These are phyloP conservation scores for Apiospora phragmitis DNA, from an alignment of 2,329 filamentous ascomycete genomes.

Conservation along the genomic window DNA sequence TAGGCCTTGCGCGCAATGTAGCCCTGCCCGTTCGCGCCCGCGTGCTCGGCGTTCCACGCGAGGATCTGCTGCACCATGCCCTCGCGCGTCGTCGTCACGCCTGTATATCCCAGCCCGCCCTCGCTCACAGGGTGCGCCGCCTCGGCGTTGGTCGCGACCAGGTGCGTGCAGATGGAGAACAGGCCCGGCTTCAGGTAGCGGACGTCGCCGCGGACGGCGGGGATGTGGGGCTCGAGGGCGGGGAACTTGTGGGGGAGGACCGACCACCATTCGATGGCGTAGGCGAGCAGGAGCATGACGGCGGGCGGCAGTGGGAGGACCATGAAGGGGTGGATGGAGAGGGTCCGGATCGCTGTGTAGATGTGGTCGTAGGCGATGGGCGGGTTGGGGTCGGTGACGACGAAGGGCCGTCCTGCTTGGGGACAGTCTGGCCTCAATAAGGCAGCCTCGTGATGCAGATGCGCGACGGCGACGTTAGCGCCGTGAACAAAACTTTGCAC, in stretches of 20 bases:
- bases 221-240: constrained; percentile 28
- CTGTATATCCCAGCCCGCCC: constrained; percentile 41
- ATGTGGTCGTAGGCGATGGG: constrained; percentile 40
- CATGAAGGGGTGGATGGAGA: constrained; percentile 38
- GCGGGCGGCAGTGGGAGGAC: constrained; percentile 33
- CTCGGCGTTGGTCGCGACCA: constrained; percentile 36
- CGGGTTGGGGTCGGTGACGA: constrained; percentile 43
- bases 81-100: constrained; percentile 39
- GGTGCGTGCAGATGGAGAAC: constrained; percentile 42
- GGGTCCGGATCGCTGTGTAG: constrained; percentile 33
- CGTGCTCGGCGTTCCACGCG: constrained; percentile 43
- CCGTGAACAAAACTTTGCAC: constrained; percentile 43
- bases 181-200: constrained; percentile 40
- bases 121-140: constrained; percentile 30
- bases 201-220: constrained; percentile 33
- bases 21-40: not conserved
- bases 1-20: constrained; percentile 29
- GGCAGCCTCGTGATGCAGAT: constrained; percentile 42
- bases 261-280: constrained; percentile 38
- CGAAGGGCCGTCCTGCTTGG: constrained; percentile 39
- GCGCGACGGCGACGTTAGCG: constrained; percentile 42
- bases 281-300: constrained; percentile 36
- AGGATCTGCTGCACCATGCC: constrained; percentile 41
- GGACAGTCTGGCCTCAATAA: constrained; percentile 22
- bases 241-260: constrained; percentile 32